Base-by-base conservation (phyloP, 352 stramenopile genomes). In the Phytophthora ramorum region DNA sequence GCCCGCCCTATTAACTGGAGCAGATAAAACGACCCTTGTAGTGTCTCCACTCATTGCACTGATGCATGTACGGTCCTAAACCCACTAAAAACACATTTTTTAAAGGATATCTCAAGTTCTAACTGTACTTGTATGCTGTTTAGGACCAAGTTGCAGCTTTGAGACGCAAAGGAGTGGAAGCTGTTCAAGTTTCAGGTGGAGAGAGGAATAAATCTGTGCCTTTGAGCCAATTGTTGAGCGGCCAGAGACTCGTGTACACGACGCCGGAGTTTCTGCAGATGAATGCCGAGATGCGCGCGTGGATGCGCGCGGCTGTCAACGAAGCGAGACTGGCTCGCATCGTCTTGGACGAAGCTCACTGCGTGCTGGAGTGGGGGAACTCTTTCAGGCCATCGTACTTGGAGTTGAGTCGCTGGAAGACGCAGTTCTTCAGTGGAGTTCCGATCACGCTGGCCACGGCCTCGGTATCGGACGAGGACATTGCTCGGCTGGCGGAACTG, bases 311-410 rank as follows among this genome's bases (percentile, higher is more conserved):
- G 24, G 65, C 81, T 10, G 55, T 35, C 7, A 58, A 64, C 2
- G 55, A 73, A 13, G 16, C 49, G 1, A 66, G 53, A 17, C 54
- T 95, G 19, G 76, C 43, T 13, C 80, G 85, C 12, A 61, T 95
- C 45, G 87, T 95, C 26, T 43, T 93, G 48, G 87, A 95, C 51
- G 87, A 95, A 65, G 85, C 85, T 6, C 87, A 95, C 47, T 93
- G 87, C 54, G 70, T 95, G 0, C 54, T 93, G 24, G 85, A 95
- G 65, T 95, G 87, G 87, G 85, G 85, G 3, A 90, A 85, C 62
- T 75, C 80, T 13, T 95, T 95, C 53, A 81, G 85, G 3, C 85
- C 87, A 7, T 74, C 72, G 50, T 95, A 93, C 56, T 46, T 95
- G 37, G 67, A 89, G 58, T 53, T 95, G 3, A 75, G 81, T 28